Percentiles rank a stretch among this genome's conserved stretches.
phyloP scores from a whole-genome alignment of 78 protist species.

The Chrysochromulina parva region DNA sequence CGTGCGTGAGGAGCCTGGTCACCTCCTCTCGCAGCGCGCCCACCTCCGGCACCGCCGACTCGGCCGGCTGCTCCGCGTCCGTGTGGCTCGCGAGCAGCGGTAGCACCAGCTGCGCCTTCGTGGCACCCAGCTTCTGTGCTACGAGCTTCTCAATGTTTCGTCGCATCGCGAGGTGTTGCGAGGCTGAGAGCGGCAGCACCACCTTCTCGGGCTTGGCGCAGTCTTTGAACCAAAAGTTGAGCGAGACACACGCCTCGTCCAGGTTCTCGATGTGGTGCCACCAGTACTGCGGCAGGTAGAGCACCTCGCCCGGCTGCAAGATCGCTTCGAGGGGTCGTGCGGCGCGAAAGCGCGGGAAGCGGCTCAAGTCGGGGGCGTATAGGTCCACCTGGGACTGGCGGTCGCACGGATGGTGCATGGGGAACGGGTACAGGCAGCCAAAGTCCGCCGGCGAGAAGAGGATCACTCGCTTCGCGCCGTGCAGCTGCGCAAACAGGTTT shows the following conservation, averaged over 20 bases:
- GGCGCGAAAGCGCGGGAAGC: conserved; percentile 11
- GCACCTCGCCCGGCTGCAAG: conserved; percentile 17
- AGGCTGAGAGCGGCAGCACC: not conserved
- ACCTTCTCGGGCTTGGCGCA: not conserved
- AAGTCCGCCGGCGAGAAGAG: conserved; percentile 20
- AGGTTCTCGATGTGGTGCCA: conserved; percentile 8
- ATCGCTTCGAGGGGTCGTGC: not conserved
- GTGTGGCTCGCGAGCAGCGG: not conserved
- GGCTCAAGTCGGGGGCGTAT: conserved; percentile 18
- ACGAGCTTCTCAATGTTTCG: conserved; percentile 31
- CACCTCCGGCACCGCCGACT: not conserved
- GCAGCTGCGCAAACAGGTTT: conserved; percentile 36
- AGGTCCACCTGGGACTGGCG: conserved; percentile 35
- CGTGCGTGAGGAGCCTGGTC: not conserved
- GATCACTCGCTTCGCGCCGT: conserved; percentile 17
- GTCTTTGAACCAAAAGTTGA: not conserved
- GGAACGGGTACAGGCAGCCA: conserved; percentile 28
- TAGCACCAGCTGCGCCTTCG: not conserved
- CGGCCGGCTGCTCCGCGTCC: not conserved
- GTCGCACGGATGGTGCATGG: conserved; percentile 33
- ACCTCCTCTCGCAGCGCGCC: not conserved
- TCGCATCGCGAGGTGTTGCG: conserved; percentile 1
- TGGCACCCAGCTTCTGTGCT: not conserved
- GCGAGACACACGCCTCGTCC: not conserved
- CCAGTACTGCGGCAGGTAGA: conserved; percentile 1